Percentiles rank a stretch among this genome's conserved stretches.
Conservation (phyloP, 768 basidiomycete genomes). For the Suillus sp. region DNA sequence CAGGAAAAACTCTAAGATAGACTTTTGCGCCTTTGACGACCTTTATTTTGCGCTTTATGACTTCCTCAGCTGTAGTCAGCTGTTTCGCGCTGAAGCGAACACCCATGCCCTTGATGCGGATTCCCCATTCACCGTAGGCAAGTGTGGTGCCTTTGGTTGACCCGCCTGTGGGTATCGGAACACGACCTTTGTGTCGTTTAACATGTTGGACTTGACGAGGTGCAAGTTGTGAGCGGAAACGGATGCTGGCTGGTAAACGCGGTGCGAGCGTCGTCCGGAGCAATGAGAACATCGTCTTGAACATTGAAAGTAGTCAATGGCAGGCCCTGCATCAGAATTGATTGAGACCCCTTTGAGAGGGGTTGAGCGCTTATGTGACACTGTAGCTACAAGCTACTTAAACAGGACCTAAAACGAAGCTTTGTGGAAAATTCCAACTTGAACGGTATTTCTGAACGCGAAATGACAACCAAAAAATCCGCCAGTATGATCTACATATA, state of each 20-base stretch:
- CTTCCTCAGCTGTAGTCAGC: conserved; percentile 81
- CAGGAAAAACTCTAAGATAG: conserved; percentile 67
- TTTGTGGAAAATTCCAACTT: neutral
- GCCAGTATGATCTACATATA: neutral
- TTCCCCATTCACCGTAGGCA: conserved; percentile 89
- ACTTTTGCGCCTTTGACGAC: conserved; percentile 76
- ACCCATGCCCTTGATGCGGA: conserved; percentile 83
- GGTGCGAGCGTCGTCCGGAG: neutral
- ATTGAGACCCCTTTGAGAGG: neutral
- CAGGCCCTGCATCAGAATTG: neutral
- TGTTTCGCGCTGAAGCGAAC: conserved; percentile 82
- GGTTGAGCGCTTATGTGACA: no score
- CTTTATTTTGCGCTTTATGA: conserved; percentile 89
- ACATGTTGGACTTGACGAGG: conserved; percentile 82
- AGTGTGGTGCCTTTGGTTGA: conserved; percentile 93
- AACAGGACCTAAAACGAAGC: no score
- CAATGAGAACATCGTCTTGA: neutral
- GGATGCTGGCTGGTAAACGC: conserved; percentile 17
- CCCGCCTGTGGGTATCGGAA: conserved; percentile 86
- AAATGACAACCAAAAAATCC: neutral
- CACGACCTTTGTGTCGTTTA: conserved; percentile 88
- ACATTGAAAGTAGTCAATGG: neutral
- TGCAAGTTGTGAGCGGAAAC: conserved; percentile 65
- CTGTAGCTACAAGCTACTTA: no score
- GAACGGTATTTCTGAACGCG: neutral